These are phyloP conservation scores for Macadamia integrifolia DNA, from an alignment of 164 flowering plant genomes.

Conservation along the genomic window DNA sequence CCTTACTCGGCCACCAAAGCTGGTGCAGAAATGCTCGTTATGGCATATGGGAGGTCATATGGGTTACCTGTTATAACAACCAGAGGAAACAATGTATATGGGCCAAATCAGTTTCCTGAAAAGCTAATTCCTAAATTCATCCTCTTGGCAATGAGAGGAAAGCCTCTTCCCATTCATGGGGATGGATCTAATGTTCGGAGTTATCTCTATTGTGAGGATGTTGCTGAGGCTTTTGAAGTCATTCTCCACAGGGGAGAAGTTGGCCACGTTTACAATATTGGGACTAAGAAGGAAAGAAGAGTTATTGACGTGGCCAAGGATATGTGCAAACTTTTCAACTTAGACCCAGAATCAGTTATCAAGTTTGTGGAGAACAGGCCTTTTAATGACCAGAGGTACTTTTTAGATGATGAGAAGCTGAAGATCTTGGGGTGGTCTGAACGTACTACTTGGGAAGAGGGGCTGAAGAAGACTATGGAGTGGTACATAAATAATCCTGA, in stretches of 20 bases:
- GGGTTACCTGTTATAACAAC: slow-evolving; percentile 75
- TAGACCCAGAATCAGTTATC: slow-evolving; percentile 45
- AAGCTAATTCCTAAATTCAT: slow-evolving; percentile 72
- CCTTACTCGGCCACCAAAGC: slow-evolving; percentile 85
- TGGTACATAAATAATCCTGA: slow-evolving; percentile 66
- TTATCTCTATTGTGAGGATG: slow-evolving; percentile 72
- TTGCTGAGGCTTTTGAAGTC: slow-evolving; percentile 78
- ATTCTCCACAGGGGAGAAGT: slow-evolving; percentile 77
- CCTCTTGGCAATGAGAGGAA: slow-evolving; percentile 66
- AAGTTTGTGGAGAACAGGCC: slow-evolving; percentile 69
- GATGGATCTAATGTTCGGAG: slow-evolving; percentile 74
- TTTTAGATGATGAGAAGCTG: slow-evolving; percentile 72
- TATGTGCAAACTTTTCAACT: slow-evolving; percentile 57
- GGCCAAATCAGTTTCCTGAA: slow-evolving; percentile 78
- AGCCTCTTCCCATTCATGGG: slow-evolving; percentile 67
- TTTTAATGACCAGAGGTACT: slow-evolving; percentile 69
- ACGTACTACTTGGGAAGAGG: slow-evolving; percentile 66
- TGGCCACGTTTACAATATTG: slow-evolving; percentile 76
- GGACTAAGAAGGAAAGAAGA: slow-evolving; percentile 71
- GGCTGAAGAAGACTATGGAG: slow-evolving; percentile 59
- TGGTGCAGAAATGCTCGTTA: slow-evolving; percentile 83
- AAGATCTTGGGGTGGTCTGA: slow-evolving; percentile 69
- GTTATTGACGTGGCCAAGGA: slow-evolving; percentile 72
- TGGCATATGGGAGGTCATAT: slow-evolving; percentile 79
- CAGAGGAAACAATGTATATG: slow-evolving; percentile 75